Evolutionary conservation across 768 basidiomycete genomes (phyloP).

Genomic region (Antrodiella citrinella): DNA sequence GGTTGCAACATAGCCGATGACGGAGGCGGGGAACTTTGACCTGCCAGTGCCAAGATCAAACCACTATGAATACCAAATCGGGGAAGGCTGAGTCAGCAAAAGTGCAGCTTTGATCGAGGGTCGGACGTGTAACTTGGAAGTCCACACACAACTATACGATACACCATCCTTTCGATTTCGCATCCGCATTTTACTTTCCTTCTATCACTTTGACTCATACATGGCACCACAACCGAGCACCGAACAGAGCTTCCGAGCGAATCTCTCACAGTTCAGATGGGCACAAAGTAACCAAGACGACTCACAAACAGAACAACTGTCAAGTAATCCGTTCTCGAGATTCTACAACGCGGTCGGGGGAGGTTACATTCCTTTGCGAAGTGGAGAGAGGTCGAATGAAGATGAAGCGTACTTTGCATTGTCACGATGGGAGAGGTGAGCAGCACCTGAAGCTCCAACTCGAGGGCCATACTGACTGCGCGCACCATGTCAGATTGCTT

Average conservation of each 20-base stretch:
- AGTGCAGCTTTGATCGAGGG: too few relatives aligned
- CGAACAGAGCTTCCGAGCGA: conserved; percentile 66
- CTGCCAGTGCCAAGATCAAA: too few relatives aligned
- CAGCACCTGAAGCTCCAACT: not conserved
- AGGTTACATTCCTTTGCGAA: conserved; percentile 83
- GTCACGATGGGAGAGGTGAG: conserved; percentile 87
- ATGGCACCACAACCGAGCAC: conserved; percentile 14
- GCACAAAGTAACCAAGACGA: conserved; percentile 65
- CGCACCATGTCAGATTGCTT: conserved; percentile 48
- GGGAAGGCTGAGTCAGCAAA: too few relatives aligned
- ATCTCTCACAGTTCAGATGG: conserved; percentile 85
- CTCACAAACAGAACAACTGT: conserved; percentile 36
- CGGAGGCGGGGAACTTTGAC: too few relatives aligned
- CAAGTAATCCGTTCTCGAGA: conserved; percentile 68
- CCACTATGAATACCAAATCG: too few relatives aligned
- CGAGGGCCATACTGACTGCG: not conserved
- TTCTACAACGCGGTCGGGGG: conserved; percentile 84
- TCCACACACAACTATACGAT: too few relatives aligned
- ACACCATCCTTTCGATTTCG: too few relatives aligned
- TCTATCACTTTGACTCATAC: not conserved
- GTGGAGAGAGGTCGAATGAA: conserved; percentile 77
- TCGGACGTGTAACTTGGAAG: too few relatives aligned
- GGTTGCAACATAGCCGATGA: too few relatives aligned
- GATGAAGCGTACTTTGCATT: conserved; percentile 94
- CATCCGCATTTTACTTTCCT: too few relatives aligned